phyloP scores from a whole-genome alignment of 2,329 filamentous ascomycete species.

The Cryphonectria radicalis region DNA sequence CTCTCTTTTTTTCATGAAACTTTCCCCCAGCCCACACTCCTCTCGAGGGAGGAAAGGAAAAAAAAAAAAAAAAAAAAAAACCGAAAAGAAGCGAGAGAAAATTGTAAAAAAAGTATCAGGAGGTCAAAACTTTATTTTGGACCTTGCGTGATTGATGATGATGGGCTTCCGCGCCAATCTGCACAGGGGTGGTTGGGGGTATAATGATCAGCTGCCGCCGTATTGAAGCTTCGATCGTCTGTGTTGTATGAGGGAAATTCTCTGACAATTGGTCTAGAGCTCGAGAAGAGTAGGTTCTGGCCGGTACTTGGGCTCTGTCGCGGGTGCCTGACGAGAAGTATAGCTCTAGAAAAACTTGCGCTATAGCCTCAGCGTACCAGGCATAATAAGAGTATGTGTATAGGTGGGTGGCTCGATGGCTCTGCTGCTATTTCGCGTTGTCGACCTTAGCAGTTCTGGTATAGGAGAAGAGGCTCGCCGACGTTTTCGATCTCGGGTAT shows the following conservation, averaged over 20 bases:
- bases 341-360: not conserved
- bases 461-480: slow-evolving; percentile 91
- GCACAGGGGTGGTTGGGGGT: slow-evolving; percentile 7
- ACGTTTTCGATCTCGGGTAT: slow-evolving; percentile 99
- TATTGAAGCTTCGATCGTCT: not conserved
- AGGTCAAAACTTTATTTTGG: not conserved
- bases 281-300: not conserved
- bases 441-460: slow-evolving; percentile 64
- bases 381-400: not conserved
- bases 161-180: not conserved
- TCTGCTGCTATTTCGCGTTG: not conserved
- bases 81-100: not conserved
- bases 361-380: not conserved
- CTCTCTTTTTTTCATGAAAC: not conserved
- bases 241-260: not conserved
- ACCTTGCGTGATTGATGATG: not conserved
- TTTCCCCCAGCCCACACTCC: not conserved
- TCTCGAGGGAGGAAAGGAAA: not conserved
- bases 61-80: not conserved
- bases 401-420: not conserved
- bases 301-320: not conserved
- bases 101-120: not conserved
- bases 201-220: slow-evolving; percentile 15
- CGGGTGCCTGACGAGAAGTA: not conserved
- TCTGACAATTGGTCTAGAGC: slow-evolving; percentile 9